A percentile compares a stretch with the other conserved stretches of the same genome.
These are phyloP conservation scores for Asclepias syriaca DNA, from an alignment of 257 asterid species.

Conservation along the genomic window DNA sequence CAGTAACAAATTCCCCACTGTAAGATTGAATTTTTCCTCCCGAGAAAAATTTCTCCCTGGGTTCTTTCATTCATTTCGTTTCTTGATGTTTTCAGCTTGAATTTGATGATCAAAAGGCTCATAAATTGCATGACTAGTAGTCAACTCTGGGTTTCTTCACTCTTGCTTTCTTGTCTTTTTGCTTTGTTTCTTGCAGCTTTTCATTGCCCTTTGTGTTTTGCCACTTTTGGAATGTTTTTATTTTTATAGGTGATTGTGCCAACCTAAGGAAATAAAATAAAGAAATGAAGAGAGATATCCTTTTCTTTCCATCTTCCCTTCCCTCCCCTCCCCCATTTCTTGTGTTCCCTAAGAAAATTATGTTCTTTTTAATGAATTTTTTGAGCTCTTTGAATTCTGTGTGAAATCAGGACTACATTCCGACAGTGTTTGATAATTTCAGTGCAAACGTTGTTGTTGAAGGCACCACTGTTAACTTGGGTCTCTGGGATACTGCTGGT, in stretches of 20 bases:
- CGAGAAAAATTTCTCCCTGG: constrained; percentile 19
- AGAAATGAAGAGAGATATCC: not conserved
- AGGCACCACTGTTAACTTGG: constrained; percentile 84
- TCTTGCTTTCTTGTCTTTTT: not conserved
- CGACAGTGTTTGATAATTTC: constrained; percentile 91
- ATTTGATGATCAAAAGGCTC: not conserved
- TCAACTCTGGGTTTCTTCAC: not conserved
- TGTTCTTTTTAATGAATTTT: not conserved
- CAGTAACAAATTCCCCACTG: constrained; percentile 96
- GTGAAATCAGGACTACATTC: constrained; percentile 66
- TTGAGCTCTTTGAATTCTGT: constrained; percentile 10
- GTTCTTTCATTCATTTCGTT: not conserved
- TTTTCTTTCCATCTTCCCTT: too few relatives aligned
- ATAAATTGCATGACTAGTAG: not conserved
- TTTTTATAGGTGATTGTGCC: constrained; percentile 14
- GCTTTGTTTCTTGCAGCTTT: constrained; percentile 17
- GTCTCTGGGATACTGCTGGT: constrained; percentile 99
- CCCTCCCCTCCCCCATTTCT: not conserved
- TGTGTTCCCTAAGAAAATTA: not conserved
- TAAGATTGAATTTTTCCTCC: constrained; percentile 28
- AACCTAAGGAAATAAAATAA: constrained; percentile 1
- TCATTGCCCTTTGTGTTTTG: constrained; percentile 13
- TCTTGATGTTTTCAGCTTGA: not conserved
- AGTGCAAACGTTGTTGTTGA: constrained; percentile 97
- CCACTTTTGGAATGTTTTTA: constrained; percentile 10